Evolutionary conservation across 2,329 filamentous ascomycete species (phyloP), one percentile per base, ranked within the genome.

Genomic region (Ceratocystis albifundus): DNA sequence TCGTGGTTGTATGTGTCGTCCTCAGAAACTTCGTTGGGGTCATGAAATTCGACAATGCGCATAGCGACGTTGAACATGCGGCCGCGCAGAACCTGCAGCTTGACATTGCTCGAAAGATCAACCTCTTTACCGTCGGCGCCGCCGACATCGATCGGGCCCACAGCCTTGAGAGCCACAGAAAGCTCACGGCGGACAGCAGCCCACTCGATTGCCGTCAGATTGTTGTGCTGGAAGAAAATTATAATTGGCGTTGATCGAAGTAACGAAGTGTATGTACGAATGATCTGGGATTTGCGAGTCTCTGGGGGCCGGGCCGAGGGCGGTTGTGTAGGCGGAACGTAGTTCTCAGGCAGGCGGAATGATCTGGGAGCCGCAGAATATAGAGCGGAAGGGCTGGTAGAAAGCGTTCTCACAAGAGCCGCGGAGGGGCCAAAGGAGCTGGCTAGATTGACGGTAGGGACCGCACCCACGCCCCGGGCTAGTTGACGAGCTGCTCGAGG

Each of bases 31-130:
- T 70, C 74, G 48, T 76, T 76, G 69, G 80, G 82, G 73, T 83
- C 83, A 73, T 84, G 95, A 76, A 91, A 95, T 73, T 97, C 93
- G 69, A 92, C 86, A 64, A 97, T 84, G 70, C 88, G 87, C 69
- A 97, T 79, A 0, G 93, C 92, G 20, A 89, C 85, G 70, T 87
- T 86, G 74, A 99, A 90, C 73, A 99, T 95, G 73, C 89, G 88
- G 15, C 90, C 94, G 73, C 94, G 88, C 66, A 99, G 79, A 30
- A 96, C 89, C 74, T 95, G 88, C 30, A 97, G 74, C 76, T 89
- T 87, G 70, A 94, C 81, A 48, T 79, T 77, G 1, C 82, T 76
- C n/a, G 82, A 80, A 44, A 90, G 74, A 41, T 82, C 75, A 25
- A 77, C 69, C 15, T 76, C 72, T 30, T 78, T 74, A 4, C 77